Percentiles rank a stretch among this genome's conserved stretches.
Conservation (phyloP, 805 yeast genomes). For the Huiozyma naganishii region DNA sequence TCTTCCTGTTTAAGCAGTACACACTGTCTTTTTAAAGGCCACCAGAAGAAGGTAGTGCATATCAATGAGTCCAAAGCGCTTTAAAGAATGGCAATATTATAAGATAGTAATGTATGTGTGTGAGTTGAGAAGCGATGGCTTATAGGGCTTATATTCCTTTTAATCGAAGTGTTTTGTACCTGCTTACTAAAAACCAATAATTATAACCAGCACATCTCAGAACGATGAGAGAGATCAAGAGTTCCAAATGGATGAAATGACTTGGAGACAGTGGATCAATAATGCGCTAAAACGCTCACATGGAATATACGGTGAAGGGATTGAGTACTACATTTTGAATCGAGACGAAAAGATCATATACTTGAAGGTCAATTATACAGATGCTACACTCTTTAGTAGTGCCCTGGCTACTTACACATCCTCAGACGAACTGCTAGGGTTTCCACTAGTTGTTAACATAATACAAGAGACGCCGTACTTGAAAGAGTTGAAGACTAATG, state of each 20-base stretch:
- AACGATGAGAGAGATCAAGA: slow-evolving; percentile 13
- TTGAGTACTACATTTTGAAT: slow-evolving; percentile 26
- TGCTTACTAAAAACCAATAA: background rate
- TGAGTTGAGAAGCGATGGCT: background rate
- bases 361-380: slow-evolving; percentile 22
- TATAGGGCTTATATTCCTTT: background rate
- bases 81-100: slow-evolving; percentile 18
- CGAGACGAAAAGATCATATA: slow-evolving; percentile 16
- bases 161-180: background rate
- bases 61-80: background rate
- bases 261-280: slow-evolving; percentile 32
- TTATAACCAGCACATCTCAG: slow-evolving; percentile 11
- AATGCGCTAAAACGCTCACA: slow-evolving; percentile 29
- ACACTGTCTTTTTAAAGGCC: too few species aligned
- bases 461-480: slow-evolving; percentile 16
- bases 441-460: slow-evolving; percentile 15
- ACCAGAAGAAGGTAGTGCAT: too few species aligned
- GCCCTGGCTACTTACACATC: slow-evolving; percentile 28
- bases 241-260: slow-evolving; percentile 23
- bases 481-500: slow-evolving; percentile 15
- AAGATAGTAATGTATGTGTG: slow-evolving; percentile 18
- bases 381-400: slow-evolving; percentile 21
- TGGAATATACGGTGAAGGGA: slow-evolving; percentile 33
- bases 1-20: too few species aligned
- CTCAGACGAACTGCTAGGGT: slow-evolving; percentile 19